Evolutionary conservation across 2,329 filamentous ascomycete species (phyloP).

Genomic region (Fusarium secorum): DNA sequence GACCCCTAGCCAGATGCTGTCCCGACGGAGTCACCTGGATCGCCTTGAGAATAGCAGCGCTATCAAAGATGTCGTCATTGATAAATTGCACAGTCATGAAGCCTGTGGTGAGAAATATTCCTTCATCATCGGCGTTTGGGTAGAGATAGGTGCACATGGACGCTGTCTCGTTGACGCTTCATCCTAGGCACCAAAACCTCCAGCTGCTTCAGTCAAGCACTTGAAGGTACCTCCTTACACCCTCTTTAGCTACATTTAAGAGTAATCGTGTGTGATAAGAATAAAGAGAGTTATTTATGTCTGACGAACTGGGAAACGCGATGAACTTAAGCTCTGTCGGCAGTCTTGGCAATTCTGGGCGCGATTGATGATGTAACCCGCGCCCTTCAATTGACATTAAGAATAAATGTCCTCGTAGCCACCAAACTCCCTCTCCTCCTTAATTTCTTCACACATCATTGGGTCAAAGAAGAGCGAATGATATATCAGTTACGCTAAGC

Average conservation of each 20-base stretch:
- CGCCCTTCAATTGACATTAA: conserved; percentile 25
- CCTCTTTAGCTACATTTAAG: fast-evolving
- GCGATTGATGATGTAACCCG: conserved; percentile 5
- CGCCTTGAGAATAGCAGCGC: neutral
- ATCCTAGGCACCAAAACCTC: neutral
- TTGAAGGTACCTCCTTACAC: neutral
- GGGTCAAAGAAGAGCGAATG: too few relatives aligned
- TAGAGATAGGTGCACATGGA: neutral
- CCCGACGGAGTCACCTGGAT: neutral
- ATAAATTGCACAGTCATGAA: neutral
- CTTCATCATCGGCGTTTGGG: neutral
- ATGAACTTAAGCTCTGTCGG: fast-evolving
- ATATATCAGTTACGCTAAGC: too few relatives aligned
- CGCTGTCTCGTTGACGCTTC: neutral
- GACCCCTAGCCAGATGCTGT: fast-evolving
- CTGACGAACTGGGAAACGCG: fast-evolving
- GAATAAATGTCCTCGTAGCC: neutral
- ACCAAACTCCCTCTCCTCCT: neutral
- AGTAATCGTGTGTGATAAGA: fast-evolving
- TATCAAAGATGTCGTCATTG: neutral
- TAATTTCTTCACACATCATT: too few relatives aligned
- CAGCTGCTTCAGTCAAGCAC: neutral
- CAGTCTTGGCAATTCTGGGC: neutral
- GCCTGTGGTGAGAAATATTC: neutral
- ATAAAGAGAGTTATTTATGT: fast-evolving